phyloP scores from a whole-genome alignment of 805 yeast species.

The Phaffomyces antillensis region DNA sequence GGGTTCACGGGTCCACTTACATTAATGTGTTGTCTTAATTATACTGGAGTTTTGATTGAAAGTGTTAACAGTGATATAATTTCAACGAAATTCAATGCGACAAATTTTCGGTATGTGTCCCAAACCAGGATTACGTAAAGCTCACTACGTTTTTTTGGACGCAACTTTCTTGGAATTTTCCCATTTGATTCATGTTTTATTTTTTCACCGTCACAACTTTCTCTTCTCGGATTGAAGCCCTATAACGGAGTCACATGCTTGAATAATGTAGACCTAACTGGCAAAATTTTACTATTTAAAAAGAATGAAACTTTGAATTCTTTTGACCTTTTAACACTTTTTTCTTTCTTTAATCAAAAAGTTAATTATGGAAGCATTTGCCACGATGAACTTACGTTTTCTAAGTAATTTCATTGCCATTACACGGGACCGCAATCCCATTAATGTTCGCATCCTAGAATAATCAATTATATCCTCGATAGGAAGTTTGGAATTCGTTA shows the following conservation, averaged over 20 bases:
- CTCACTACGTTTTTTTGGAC: background rate
- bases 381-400: slow-evolving; percentile 25
- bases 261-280: background rate
- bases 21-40: slow-evolving; percentile 15
- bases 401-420: slow-evolving; percentile 27
- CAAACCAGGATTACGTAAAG: slow-evolving; percentile 4
- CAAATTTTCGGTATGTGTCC: slow-evolving; percentile 4
- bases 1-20: slow-evolving; percentile 13
- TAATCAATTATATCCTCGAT: slow-evolving; percentile 22
- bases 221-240: slow-evolving; percentile 7
- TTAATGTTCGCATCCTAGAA: slow-evolving; percentile 25
- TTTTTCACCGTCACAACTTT: slow-evolving; percentile 1
- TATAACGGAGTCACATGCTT: background rate
- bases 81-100: slow-evolving; percentile 2
- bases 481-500: slow-evolving; percentile 26
- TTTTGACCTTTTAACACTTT: slow-evolving; percentile 4
- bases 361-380: slow-evolving; percentile 25
- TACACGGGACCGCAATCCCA: slow-evolving; percentile 22
- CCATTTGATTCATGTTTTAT: slow-evolving; percentile 5
- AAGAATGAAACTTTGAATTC: background rate
- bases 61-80: background rate
- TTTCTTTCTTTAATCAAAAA: slow-evolving; percentile 25
- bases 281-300: slow-evolving; percentile 7
- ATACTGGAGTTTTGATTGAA: background rate
- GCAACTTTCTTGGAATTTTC: slow-evolving; percentile 7